phyloP scores from a whole-genome alignment of 108 stramenopile species.

The Cyclotella kingstonii region DNA sequence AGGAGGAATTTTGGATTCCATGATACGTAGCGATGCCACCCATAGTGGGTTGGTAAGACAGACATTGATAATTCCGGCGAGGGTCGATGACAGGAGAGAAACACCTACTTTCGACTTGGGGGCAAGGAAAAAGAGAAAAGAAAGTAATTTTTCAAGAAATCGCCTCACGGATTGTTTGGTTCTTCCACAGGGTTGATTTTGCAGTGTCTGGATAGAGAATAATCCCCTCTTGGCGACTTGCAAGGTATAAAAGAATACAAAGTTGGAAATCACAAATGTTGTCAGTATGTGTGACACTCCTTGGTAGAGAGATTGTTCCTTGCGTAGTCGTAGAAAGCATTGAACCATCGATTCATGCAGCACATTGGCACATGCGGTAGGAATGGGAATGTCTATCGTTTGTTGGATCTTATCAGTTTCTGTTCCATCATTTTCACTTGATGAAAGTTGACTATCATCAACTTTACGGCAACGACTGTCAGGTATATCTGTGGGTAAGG shows the following conservation, averaged over 20 bases:
- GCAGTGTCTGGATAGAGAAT: conserved; percentile 3
- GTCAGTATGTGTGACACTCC: conserved; percentile 62
- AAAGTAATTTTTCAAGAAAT: background rate
- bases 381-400: background rate
- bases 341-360: conserved; percentile 36
- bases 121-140: background rate
- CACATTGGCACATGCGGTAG: too few species aligned
- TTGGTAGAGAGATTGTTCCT: conserved; percentile 57
- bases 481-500: too few species aligned
- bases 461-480: too few species aligned
- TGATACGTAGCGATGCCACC: conserved; percentile 77
- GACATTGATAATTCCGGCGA: conserved; percentile 78
- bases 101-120: conserved; percentile 21
- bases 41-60: conserved; percentile 81
- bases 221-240: conserved; percentile 44
- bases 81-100: conserved; percentile 57
- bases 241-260: conserved; percentile 74
- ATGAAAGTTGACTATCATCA: too few species aligned
- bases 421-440: background rate
- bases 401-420: background rate
- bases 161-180: too few species aligned
- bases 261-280: conserved; percentile 67
- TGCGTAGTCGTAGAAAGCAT: conserved; percentile 49
- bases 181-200: too few species aligned
- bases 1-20: conserved; percentile 45